Base-by-base conservation (phyloP, 148 eudicot species). In the Tetragonia tetragonoides region DNA sequence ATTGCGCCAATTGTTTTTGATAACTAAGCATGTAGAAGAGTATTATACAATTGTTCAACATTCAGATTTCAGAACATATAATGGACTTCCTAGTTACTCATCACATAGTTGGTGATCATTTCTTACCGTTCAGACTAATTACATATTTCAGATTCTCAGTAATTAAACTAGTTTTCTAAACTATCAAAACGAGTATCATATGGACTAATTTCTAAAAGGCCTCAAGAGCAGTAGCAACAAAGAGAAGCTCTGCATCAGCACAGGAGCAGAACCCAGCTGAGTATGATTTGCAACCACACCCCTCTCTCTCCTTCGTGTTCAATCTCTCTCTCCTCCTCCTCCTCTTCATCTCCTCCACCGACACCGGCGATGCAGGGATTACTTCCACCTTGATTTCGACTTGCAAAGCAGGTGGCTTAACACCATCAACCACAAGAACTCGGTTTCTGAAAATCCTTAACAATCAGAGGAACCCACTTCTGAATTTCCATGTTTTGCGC, bases 341-440 rank as follows among this genome's bases (percentile, higher is more conserved):
- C 81, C 38, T 76, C 76, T 37, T 70, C 65, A 39, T 57, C 42
- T 67, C 81, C 53, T 62, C 65, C 62, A 16, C 57, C n/a, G 67
- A 37, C 34, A 60, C 46, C 37, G 21, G 6, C 56, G 72, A 53
- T 20, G 2, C 63, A 2, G 46, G 68, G 14, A 80, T 65, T 6
- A 59, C 63, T 66, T 11, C 72, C 65, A 84, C 79, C 70, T 88
- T 87, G 69, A 85, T 75, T 9, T 74, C 86, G 18, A 91, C 67
- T 44, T 82, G 78, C 78, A 91, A 49, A 1, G 84, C 84, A 4
- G 88, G 87, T 10, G 90, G 86, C 84, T 88, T 86, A 12, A 57
- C 66, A 0, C 64, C 75, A 47, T 74, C 75, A 46, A 34, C 2
- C 34, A 60, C 28, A 12, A 67, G 60, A 44, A 69, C 59, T 62